Conservation (phyloP, 2,329 filamentous ascomycete species). For the Volutella citrinella region DNA sequence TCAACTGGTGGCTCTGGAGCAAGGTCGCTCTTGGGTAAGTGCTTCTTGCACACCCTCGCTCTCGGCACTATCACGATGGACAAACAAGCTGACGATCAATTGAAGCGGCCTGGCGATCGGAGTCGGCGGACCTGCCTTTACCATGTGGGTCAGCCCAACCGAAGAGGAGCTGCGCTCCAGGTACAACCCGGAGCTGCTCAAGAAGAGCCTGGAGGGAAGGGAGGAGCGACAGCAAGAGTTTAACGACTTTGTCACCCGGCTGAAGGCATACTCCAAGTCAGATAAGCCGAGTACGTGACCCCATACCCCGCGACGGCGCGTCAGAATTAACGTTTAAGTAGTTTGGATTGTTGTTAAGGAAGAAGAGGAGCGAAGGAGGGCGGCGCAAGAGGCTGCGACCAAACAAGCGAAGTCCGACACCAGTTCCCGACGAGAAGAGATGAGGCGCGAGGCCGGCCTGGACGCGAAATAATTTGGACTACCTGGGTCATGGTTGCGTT, state of each 20-base stretch:
- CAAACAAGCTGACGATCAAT: too few relatives aligned
- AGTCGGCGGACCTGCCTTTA: slow-evolving; percentile 82
- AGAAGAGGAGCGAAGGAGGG: slow-evolving; percentile 41
- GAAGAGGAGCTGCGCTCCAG: slow-evolving; percentile 89
- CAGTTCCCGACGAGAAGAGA: slow-evolving; percentile 43
- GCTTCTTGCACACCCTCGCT: too few relatives aligned
- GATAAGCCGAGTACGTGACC: slow-evolving; percentile 77
- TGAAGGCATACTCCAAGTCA: slow-evolving; percentile 88
- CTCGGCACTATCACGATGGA: too few relatives aligned
- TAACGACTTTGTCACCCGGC: slow-evolving; percentile 75
- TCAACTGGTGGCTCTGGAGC: slow-evolving; percentile 56
- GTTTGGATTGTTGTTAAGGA: slow-evolving; percentile 53
- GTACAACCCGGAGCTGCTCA: slow-evolving; percentile 94
- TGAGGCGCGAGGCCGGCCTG: slow-evolving; percentile 48
- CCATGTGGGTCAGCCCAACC: slow-evolving; percentile 75
- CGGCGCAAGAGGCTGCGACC: slow-evolving; percentile 33
- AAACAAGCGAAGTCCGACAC: slow-evolving; percentile 39
- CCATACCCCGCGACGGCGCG: too few relatives aligned
- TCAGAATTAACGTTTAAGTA: slow-evolving; percentile 23
- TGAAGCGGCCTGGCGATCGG: slow-evolving; percentile 68
- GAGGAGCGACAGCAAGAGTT: slow-evolving; percentile 79
- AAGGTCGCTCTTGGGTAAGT: slow-evolving; percentile 73
- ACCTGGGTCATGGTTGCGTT: slow-evolving; percentile 5
- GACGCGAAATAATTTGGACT: slow-evolving; percentile 26
- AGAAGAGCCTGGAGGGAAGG: slow-evolving; percentile 77